Base-by-base conservation (phyloP, 306 rosid species). In the Lupinus albus region DNA sequence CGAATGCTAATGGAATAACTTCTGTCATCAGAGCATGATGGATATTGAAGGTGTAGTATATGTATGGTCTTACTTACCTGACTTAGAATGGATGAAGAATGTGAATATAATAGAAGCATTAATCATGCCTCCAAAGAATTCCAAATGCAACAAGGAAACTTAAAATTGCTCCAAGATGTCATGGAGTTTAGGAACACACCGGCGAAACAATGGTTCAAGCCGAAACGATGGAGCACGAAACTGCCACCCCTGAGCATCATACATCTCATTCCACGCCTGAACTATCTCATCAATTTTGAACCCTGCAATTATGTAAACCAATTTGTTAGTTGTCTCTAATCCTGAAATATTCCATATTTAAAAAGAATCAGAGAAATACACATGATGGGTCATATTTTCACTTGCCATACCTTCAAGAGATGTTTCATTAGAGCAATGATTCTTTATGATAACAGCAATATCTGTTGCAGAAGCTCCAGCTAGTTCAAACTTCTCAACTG, bases 191-290 rank as follows among this genome's bases (percentile, higher is more conserved):
- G 98, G 96, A 73, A 82, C 88, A 32, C 89, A 89, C 54, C 97
- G 87, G 33, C 94, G 95, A 67, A 93, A 88, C 89, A 93, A 69
- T 15, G 98, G 95, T 66, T 93, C 98, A 7, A 93, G 97, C 71
- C 97, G 82, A 73, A 93, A 89, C 35, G 98, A 86, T 70, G 98
- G 98, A 58, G 70, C 87, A 12, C 91, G 91, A 82, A 88, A 89
- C 74, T 89, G 95, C 98, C 98, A 93, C 75, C 98, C 88, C 12
- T 42, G 47, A 42, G 47, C 47, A 82, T 93, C 98, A 61, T 93
- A 93, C 94, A 93, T 93, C 83, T 93, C 97, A 68, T 89, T 86
- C 98, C 95, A 89, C 0, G 97, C 95, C 76, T 89, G 98, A 16
- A 88, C 86, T 62, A 93, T 84, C 87, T 93, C 98, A 50, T 93